Conservation (phyloP, 2,329 filamentous ascomycete species). For the Diaporthe humulicola region DNA sequence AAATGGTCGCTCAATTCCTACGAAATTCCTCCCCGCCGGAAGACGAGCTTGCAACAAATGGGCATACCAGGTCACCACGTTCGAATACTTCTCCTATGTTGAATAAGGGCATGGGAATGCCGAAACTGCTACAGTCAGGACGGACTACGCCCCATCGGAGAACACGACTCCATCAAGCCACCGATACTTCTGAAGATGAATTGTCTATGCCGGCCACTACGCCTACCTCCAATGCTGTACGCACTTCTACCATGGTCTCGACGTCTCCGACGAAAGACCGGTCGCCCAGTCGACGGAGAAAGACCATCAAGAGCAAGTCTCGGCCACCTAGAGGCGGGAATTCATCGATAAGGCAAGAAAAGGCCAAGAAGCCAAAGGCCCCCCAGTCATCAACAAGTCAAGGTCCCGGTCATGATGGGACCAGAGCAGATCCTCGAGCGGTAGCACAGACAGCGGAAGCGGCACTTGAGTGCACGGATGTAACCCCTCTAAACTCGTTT, state of each 20-base stretch:
- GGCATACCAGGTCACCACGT: not conserved
- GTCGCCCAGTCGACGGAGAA: slow-evolving; percentile 11
- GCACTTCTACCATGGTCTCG: not conserved
- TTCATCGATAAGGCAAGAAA: not conserved
- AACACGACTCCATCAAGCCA: not conserved
- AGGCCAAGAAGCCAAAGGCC: not conserved
- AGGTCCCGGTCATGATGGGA: not conserved
- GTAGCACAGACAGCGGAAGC: not conserved
- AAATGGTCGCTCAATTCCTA: not conserved
- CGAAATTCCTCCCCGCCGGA: slow-evolving; percentile 16
- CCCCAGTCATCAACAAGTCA: slow-evolving; percentile 7
- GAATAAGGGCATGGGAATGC: not conserved
- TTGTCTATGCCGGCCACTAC: slow-evolving; percentile 35
- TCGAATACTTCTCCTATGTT: slow-evolving; percentile 3
- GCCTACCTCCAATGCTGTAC: slow-evolving; percentile 12
- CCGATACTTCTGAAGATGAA: slow-evolving; percentile 37
- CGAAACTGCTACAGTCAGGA: not conserved
- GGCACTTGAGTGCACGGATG: not conserved
- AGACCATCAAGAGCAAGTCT: not conserved
- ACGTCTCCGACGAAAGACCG: not conserved
- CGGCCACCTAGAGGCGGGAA: not conserved
- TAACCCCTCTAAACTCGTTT: not conserved
- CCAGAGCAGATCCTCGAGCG: not conserved
- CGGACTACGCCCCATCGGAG: slow-evolving; percentile 3
- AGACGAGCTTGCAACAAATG: slow-evolving; percentile 32